Evolutionary conservation across 257 asterid species (phyloP).

Genomic region (Leonotis leonurus): DNA sequence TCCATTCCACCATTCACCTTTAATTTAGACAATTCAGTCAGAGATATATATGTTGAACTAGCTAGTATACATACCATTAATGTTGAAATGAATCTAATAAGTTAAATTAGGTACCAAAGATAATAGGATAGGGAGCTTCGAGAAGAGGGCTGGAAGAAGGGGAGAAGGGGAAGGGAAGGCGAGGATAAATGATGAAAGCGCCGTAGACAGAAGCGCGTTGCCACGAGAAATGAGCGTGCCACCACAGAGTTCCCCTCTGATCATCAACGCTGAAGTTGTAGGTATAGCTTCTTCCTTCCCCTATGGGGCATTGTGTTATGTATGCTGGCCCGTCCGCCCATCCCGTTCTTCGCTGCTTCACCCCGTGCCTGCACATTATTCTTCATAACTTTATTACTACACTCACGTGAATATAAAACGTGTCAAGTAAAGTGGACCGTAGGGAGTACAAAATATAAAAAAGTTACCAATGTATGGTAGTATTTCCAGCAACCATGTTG

Average conservation of each 20-base stretch:
- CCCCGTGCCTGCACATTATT: background rate
- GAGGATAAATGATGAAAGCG: background rate
- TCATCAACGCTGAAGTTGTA: background rate
- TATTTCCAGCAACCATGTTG: conserved; percentile 45
- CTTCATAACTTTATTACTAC: no score
- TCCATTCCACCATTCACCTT: conserved; percentile 87
- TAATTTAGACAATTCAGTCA: background rate
- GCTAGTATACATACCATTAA: background rate
- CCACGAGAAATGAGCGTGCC: conserved; percentile 1
- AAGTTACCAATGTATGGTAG: conserved; percentile 21
- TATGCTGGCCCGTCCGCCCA: conserved; percentile 6
- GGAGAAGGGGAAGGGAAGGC: background rate
- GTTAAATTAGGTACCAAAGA: background rate
- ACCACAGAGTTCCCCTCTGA: conserved; percentile 1
- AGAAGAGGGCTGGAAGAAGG: background rate
- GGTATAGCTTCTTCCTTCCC: background rate
- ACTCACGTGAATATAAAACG: no score
- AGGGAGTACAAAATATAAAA: no score
- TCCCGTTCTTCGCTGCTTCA: background rate
- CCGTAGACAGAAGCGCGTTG: background rate
- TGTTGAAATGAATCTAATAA: no score
- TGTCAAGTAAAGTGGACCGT: no score
- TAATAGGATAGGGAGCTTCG: background rate
- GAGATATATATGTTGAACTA: background rate
- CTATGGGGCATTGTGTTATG: background rate